phyloP scores from a whole-genome alignment of 2,329 filamentous ascomycete species.

The Colletotrichum eremochloae region DNA sequence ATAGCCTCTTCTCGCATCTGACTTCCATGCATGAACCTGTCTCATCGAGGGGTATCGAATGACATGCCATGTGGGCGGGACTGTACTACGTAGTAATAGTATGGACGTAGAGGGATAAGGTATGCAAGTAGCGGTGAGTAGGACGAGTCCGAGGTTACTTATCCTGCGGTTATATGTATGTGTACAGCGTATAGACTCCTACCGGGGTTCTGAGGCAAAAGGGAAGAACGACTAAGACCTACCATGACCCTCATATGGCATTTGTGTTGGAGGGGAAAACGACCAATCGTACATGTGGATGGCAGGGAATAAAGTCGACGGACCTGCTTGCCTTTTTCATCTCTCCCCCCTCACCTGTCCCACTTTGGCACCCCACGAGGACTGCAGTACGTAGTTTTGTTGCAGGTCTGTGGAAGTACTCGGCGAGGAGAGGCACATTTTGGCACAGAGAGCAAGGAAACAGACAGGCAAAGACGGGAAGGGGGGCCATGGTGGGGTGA shows the following conservation, averaged over 20 bases:
- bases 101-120: background rate
- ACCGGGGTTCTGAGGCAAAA: background rate
- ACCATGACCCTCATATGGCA: background rate
- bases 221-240: background rate
- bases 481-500: background rate
- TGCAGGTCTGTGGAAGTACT: background rate
- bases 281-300: background rate
- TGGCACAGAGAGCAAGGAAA: background rate
- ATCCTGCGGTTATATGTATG: conserved; percentile 2
- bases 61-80: conserved; percentile 21
- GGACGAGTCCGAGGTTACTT: background rate
- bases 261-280: background rate
- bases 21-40: conserved; percentile 28
- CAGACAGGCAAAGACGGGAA: background rate
- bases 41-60: conserved; percentile 20
- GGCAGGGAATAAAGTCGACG: background rate
- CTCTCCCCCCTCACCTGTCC: background rate
- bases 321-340: conserved; percentile 4
- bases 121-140: conserved; percentile 37
- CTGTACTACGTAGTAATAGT: background rate
- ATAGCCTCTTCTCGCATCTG: conserved; percentile 19
- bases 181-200: background rate
- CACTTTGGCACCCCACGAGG: background rate
- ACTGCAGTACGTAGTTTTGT: conserved; percentile 1
- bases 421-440: background rate